These are phyloP conservation scores for Golovinomyces cichoracearum DNA, from an alignment of 2,329 filamentous ascomycete species.

Conservation along the genomic window DNA sequence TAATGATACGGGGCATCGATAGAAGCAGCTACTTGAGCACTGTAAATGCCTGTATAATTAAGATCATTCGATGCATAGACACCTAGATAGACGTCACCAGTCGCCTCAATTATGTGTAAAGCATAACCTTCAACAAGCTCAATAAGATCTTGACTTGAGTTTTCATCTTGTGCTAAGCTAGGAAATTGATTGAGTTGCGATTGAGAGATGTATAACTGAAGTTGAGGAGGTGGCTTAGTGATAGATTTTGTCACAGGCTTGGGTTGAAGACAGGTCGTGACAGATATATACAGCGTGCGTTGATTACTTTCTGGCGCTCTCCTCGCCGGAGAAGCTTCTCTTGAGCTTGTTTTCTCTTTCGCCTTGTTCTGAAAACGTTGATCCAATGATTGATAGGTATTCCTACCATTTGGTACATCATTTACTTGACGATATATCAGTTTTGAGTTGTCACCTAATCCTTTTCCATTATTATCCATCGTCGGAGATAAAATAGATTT, in stretches of 20 bases:
- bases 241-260: conserved; percentile 7
- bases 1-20: conserved; percentile 53
- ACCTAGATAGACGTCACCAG: conserved; percentile 47
- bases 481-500: neutral
- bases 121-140: conserved; percentile 11
- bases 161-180: conserved; percentile 23
- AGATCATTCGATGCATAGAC: conserved; percentile 39
- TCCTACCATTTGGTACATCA: no score
- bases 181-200: conserved; percentile 36
- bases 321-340: no score
- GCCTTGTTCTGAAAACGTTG: neutral
- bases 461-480: neutral
- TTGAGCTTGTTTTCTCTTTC: neutral
- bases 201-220: conserved; percentile 53
- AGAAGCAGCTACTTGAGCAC: conserved; percentile 59
- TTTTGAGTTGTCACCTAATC: neutral
- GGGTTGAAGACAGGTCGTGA: conserved; percentile 68
- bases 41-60: conserved; percentile 36
- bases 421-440: no score
- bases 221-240: conserved; percentile 33
- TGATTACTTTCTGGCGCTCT: neutral
- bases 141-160: conserved; percentile 7
- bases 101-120: conserved; percentile 33
- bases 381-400: neutral
- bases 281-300: conserved; percentile 42